Percentiles rank a stretch among this genome's conserved stretches.
Evolutionary conservation across 257 asterid genomes (phyloP).

Genomic region (Ilex aquifolium): DNA sequence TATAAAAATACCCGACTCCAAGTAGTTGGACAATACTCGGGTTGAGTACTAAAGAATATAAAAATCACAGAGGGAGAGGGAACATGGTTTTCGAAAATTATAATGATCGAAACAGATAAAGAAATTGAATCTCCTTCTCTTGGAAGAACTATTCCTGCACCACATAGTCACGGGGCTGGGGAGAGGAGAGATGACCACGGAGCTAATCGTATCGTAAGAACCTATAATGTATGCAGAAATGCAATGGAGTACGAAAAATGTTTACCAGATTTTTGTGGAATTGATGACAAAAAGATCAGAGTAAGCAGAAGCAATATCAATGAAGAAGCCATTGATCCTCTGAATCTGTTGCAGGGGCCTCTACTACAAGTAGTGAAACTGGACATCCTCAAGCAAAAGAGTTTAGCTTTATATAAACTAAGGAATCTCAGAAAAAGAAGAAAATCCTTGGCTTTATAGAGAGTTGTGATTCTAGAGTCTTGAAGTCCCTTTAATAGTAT

Average conservation of each 20-base stretch:
- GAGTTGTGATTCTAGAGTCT: no score
- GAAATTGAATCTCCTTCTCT: no score
- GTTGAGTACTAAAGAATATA: background rate
- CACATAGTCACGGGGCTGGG: no score
- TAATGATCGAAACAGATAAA: no score
- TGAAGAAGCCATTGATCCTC: conserved; percentile 11
- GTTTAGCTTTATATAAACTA: background rate
- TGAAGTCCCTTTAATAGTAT: no score
- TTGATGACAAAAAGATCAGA: conserved; percentile 28
- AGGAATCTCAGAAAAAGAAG: no score
- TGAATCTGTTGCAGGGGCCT: conserved; percentile 10
- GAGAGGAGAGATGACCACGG: no score
- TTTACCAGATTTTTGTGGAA: conserved; percentile 36
- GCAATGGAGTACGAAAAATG: background rate
- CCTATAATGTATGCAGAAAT: background rate
- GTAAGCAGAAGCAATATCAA: conserved; percentile 27
- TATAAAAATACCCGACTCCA: background rate
- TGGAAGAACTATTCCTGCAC: no score
- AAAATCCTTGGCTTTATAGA: no score
- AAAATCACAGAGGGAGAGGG: no score
- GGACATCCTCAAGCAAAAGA: conserved; percentile 2
- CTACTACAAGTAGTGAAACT: conserved; percentile 5
- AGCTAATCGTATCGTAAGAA: no score
- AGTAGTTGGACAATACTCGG: background rate
- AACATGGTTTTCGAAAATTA: background rate